Evolutionary conservation across 192 early-diverging fungal genomes (phyloP), one percentile per base, ranked within the genome.

Genomic region (Gigaspora rosea): DNA sequence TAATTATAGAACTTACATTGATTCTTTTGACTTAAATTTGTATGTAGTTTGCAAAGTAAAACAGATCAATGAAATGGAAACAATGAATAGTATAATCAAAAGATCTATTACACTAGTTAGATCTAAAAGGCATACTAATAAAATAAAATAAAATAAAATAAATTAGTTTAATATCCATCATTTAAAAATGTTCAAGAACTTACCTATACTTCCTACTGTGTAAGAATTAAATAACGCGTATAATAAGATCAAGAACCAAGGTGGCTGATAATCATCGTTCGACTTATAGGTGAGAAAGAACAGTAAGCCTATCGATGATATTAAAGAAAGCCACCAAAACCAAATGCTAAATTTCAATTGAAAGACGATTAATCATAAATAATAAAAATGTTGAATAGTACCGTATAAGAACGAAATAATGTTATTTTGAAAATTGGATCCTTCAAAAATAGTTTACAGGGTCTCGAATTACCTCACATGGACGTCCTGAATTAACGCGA

Each of bases 211-310:
- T 27, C 50, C 75, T 27, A 76, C 56, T n/a, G 46, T 22, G 54
- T 51, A 66, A 8, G 59, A 46, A 57, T 76, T 52, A 6, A 67
- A 12, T 13, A 54, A 41, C 2, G 64, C 63, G 22, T 64, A 76
- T 46, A 76, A 1, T 10, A 76, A 8, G 11, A 76, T 47, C 9
- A 76, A 67, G 35, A 27, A 54, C 50, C 48, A 51, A n/a, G 75
- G 75, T 32, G 75, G 75, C 54, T 76, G 75, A 67, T 49, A 76
- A 50, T 56, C 32, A 67, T 76, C 75, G 33, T 76, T 76, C 6
- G 75, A 62, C 67, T 76, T 76, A 9, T 67, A 76, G 32, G 75
- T 76, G 16, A 76, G 32, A 36, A 18, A 32, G 15, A 67, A n/a
- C 11, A 76, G 46, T 15, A 76, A 22, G 5, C 51, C 6, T 1